Conservation (phyloP, 2,329 filamentous ascomycete genomes). For the Colletotrichum melonis region DNA sequence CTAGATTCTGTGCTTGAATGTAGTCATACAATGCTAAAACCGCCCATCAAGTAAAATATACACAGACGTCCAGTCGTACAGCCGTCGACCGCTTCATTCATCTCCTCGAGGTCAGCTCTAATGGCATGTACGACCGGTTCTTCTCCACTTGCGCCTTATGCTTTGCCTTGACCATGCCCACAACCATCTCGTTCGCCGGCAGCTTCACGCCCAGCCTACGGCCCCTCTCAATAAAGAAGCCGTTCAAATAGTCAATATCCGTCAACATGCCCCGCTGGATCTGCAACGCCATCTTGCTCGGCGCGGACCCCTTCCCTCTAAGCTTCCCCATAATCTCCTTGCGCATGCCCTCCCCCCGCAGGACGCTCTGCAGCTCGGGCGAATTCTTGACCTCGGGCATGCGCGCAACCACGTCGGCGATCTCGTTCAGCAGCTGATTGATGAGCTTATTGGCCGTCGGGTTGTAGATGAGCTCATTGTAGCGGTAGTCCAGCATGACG, state of each 20-base stretch:
- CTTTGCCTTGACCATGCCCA: slow-evolving; percentile 80
- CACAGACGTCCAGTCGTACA: not conserved
- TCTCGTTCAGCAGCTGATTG: slow-evolving; percentile 79
- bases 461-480: slow-evolving; percentile 78
- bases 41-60: slow-evolving; percentile 5
- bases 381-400: slow-evolving; percentile 79
- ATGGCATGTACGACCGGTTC: slow-evolving; percentile 45
- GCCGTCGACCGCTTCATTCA: not conserved
- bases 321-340: slow-evolving; percentile 68
- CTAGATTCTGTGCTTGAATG: not conserved
- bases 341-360: slow-evolving; percentile 71
- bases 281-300: slow-evolving; percentile 75
- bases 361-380: slow-evolving; percentile 64
- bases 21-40: slow-evolving; percentile 13
- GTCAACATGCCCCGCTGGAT: slow-evolving; percentile 71
- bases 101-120: slow-evolving; percentile 48
- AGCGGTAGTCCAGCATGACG: slow-evolving; percentile 80
- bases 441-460: slow-evolving; percentile 73
- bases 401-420: slow-evolving; percentile 74
- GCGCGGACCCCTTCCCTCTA: slow-evolving; percentile 63
- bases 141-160: slow-evolving; percentile 48
- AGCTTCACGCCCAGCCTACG: slow-evolving; percentile 78
- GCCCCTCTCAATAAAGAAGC: slow-evolving; percentile 83
- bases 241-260: slow-evolving; percentile 88
- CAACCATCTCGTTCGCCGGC: slow-evolving; percentile 78